A percentile compares a stretch with the other conserved stretches of the same genome.
Evolutionary conservation across 2,329 filamentous ascomycete genomes (phyloP).

Genomic region (Nothomitra cinnamomea): DNA sequence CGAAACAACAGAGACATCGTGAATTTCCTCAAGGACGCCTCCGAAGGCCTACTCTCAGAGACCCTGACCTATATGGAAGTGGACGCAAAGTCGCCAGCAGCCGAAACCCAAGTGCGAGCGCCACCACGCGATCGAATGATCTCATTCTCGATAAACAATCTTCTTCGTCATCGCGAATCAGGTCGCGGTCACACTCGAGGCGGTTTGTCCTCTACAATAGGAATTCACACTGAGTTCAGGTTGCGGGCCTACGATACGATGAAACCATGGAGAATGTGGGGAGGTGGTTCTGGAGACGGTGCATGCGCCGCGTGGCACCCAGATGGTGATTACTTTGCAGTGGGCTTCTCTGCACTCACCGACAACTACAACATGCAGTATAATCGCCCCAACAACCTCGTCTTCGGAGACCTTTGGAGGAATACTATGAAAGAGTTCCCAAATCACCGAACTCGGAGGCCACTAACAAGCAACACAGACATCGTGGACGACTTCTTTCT

Average conservation of each 20-base stretch:
- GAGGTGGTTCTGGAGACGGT: conserved; percentile 41
- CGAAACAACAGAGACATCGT: not conserved
- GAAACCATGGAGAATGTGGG: conserved; percentile 30
- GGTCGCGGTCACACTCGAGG: not conserved
- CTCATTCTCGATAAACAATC: not conserved
- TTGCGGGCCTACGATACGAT: conserved; percentile 22
- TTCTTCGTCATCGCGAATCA: not conserved
- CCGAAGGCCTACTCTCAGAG: not conserved
- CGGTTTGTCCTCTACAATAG: not conserved
- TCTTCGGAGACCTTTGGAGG: conserved; percentile 30
- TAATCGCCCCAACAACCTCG: conserved; percentile 38
- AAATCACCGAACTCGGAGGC: conserved; percentile 31
- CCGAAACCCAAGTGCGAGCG: not conserved
- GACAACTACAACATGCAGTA: conserved; percentile 42
- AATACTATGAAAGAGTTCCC: conserved; percentile 33
- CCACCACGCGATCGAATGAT: not conserved
- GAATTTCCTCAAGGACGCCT: not conserved
- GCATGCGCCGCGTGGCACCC: conserved; percentile 38
- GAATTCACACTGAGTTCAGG: conserved; percentile 5
- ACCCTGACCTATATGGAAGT: too few species aligned
- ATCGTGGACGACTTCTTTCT: conserved; percentile 33
- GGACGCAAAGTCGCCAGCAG: too few species aligned
- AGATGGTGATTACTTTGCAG: conserved; percentile 36
- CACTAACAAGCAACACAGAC: conserved; percentile 26
- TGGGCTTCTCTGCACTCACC: conserved; percentile 37